Conservation (phyloP, 1,139 yeast genomes). For the Kodamaea arcana region DNA sequence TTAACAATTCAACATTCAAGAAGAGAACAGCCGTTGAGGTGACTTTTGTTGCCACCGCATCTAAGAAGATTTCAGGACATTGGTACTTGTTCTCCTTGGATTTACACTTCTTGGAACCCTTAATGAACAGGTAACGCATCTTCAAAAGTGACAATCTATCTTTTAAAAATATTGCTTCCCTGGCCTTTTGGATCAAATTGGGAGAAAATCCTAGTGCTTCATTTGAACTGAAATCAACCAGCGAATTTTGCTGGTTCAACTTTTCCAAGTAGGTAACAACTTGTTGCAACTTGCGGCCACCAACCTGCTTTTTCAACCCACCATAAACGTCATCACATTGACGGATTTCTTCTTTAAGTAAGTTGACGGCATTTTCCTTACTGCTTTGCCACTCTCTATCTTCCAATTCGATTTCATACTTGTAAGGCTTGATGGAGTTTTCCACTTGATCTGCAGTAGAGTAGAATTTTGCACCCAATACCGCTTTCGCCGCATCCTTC, state of each 20-base stretch:
- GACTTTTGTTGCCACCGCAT: constrained; percentile 86
- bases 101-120: constrained; percentile 68
- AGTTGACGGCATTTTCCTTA: constrained; percentile 67
- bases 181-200: constrained; percentile 68
- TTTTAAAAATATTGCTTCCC: constrained; percentile 76
- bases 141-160: constrained; percentile 71
- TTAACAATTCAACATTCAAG: constrained; percentile 84
- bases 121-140: constrained; percentile 73
- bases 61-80: constrained; percentile 92
- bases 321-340: constrained; percentile 73
- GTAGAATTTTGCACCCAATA: constrained; percentile 71
- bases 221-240: constrained; percentile 40
- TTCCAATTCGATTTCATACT: constrained; percentile 93
- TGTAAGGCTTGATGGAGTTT: constrained; percentile 95
- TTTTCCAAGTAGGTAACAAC: constrained; percentile 71
- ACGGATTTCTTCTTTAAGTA: constrained; percentile 77
- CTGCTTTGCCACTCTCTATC: constrained; percentile 89
- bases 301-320: constrained; percentile 66
- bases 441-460: constrained; percentile 98
- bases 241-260: constrained; percentile 40
- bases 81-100: constrained; percentile 76
- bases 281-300: constrained; percentile 77
- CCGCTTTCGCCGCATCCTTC: constrained; percentile 78
- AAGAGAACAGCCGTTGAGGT: constrained; percentile 92
- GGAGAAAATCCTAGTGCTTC: constrained; percentile 78